These are phyloP conservation scores for Wickerhamomyces tratensis DNA, from an alignment of 805 yeast genomes.

Conservation along the genomic window DNA sequence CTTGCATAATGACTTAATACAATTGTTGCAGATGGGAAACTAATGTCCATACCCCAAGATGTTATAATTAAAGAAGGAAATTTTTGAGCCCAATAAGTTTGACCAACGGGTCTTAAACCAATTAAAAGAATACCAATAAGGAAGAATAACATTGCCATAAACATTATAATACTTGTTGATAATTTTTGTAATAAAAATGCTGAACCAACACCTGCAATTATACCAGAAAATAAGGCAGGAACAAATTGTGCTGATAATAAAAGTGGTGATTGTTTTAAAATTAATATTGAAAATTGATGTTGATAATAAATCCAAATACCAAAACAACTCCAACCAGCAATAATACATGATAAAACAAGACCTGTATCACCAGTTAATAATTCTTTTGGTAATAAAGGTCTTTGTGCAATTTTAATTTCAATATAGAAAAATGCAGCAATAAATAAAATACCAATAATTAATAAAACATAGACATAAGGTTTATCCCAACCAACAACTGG, in stretches of 20 bases:
- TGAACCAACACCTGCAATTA: conserved; percentile 38
- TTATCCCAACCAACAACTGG: conserved; percentile 52
- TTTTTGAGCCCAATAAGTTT: conserved; percentile 44
- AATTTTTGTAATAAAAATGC: conserved; percentile 30
- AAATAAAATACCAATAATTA: conserved; percentile 34
- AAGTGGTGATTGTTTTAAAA: conserved; percentile 34
- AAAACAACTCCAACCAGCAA: conserved; percentile 59
- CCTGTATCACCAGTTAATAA: conserved; percentile 32
- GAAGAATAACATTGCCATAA: conserved; percentile 37
- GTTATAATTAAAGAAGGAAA: conserved; percentile 41
- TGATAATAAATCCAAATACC: conserved; percentile 56
- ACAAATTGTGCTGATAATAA: conserved; percentile 28
- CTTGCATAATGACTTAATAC: conserved; percentile 46
- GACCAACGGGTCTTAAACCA: conserved; percentile 41
- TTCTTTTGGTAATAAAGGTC: conserved; percentile 41
- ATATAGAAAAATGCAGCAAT: conserved; percentile 31
- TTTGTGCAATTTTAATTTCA: conserved; percentile 29
- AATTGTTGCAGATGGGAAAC: conserved; percentile 60
- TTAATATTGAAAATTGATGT: conserved; percentile 33
- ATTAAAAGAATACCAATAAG: conserved; percentile 35
- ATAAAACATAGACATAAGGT: conserved; percentile 40
- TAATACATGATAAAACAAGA: conserved; percentile 35
- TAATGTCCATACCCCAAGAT: conserved; percentile 60
- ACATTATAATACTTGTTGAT: conserved; percentile 35
- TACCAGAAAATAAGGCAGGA: conserved; percentile 38